Conservation (phyloP, 805 yeast species). For the Nematodospora valgi region DNA sequence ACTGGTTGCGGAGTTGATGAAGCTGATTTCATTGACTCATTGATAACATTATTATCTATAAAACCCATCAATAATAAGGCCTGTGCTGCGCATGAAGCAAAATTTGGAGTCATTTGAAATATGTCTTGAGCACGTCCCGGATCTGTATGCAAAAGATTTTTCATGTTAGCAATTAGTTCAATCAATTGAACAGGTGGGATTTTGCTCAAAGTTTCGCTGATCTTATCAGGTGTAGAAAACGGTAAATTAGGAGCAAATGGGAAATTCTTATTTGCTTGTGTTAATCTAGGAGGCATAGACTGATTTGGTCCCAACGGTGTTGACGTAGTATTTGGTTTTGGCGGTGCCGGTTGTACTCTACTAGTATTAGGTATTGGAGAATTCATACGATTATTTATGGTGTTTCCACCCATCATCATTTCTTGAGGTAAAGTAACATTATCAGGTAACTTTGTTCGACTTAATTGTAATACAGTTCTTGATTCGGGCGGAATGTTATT, state of each 20-base stretch:
- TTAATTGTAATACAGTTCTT: conserved; percentile 44
- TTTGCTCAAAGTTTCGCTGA: conserved; percentile 57
- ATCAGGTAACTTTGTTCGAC: conserved; percentile 48
- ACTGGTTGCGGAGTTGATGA: conserved; percentile 17
- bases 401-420: conserved; percentile 17
- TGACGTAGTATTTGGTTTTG: conserved; percentile 1
- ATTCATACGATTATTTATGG: not conserved
- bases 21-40: conserved; percentile 45
- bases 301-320: not conserved
- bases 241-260: conserved; percentile 47
- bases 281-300: conserved; percentile 44
- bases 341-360: conserved; percentile 2
- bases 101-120: conserved; percentile 49
- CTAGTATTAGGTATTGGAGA: conserved; percentile 4
- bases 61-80: conserved; percentile 75
- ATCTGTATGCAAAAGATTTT: conserved; percentile 50
- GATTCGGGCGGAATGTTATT: conserved; percentile 26
- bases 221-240: conserved; percentile 50
- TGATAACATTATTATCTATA: conserved; percentile 65
- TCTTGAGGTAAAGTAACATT: conserved; percentile 58
- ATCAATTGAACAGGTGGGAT: conserved; percentile 71
- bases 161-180: conserved; percentile 65
- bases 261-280: conserved; percentile 53
- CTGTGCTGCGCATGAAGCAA: conserved; percentile 69
- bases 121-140: conserved; percentile 51